Evolutionary conservation across 805 yeast genomes (phyloP).

Genomic region (Myxozyma geophila): DNA sequence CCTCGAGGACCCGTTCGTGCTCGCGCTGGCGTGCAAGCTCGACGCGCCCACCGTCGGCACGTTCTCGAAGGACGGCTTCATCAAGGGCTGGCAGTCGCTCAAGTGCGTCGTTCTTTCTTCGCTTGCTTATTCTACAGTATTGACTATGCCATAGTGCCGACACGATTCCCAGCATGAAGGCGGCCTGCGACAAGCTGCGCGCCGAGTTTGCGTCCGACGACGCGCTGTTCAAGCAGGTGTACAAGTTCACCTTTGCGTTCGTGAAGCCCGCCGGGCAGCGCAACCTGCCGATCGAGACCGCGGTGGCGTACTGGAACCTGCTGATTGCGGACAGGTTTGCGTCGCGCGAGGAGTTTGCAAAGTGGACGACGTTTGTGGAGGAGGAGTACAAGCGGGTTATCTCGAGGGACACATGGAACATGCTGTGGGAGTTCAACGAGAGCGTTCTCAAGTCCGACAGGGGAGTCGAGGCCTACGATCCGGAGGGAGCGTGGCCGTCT

Average conservation of each 20-base stretch:
- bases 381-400: conserved; percentile 54
- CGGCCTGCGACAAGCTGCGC: conserved; percentile 46
- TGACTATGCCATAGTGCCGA: conserved; percentile 28
- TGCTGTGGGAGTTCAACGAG: conserved; percentile 69
- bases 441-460: conserved; percentile 48
- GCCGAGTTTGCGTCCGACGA: conserved; percentile 46
- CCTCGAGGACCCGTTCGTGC: conserved; percentile 74
- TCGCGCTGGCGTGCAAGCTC: conserved; percentile 72
- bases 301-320: conserved; percentile 77
- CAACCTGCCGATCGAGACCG: conserved; percentile 61
- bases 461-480: conserved; percentile 71
- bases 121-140: too few relatives aligned
- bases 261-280: conserved; percentile 65
- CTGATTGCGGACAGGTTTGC: conserved; percentile 54
- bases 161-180: conserved; percentile 55
- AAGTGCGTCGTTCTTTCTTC: conserved; percentile 22
- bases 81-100: conserved; percentile 60
- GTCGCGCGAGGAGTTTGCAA: conserved; percentile 30
- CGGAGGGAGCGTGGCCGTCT: conserved; percentile 90
- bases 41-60: conserved; percentile 69
- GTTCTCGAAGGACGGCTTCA: conserved; percentile 56
- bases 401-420: conserved; percentile 80
- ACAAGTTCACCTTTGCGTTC: conserved; percentile 72
- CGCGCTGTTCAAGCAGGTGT: conserved; percentile 59
- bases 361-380: conserved; percentile 63